Evolutionary conservation across 2,329 filamentous ascomycete genomes (phyloP).

Genomic region (Monilinia fructicola): DNA sequence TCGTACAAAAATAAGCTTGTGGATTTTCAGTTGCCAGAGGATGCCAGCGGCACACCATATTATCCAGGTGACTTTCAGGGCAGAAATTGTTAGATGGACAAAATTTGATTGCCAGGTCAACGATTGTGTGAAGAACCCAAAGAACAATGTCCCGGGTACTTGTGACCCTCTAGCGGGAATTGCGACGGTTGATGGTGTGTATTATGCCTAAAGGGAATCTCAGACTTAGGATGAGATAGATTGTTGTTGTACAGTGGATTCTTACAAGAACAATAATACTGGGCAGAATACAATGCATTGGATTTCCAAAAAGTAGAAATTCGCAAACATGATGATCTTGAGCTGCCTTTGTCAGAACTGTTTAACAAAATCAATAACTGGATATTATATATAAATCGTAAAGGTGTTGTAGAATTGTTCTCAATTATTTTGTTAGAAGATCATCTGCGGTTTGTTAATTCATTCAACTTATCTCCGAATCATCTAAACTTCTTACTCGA

Average conservation of each 20-base stretch:
- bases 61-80: neutral
- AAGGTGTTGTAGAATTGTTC: no score
- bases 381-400: no score
- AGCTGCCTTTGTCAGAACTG: no score
- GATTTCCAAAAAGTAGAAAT: no score
- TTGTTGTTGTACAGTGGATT: neutral
- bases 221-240: neutral
- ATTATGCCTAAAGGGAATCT: neutral
- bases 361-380: no score
- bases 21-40: neutral
- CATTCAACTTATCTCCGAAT: no score
- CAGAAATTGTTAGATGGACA: neutral
- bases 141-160: neutral
- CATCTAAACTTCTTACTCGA: no score
- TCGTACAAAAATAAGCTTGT: neutral
- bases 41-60: neutral
- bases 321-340: neutral
- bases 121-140: neutral
- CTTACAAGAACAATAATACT: neutral
- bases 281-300: neutral
- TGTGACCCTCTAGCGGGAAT: neutral
- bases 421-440: no score
- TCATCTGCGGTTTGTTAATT: no score
- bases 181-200: neutral
- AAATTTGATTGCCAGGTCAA: neutral